These are phyloP conservation scores for Apiotrichum siamense DNA, from an alignment of 1,284 basidiomycete species.

Conservation along the genomic window DNA sequence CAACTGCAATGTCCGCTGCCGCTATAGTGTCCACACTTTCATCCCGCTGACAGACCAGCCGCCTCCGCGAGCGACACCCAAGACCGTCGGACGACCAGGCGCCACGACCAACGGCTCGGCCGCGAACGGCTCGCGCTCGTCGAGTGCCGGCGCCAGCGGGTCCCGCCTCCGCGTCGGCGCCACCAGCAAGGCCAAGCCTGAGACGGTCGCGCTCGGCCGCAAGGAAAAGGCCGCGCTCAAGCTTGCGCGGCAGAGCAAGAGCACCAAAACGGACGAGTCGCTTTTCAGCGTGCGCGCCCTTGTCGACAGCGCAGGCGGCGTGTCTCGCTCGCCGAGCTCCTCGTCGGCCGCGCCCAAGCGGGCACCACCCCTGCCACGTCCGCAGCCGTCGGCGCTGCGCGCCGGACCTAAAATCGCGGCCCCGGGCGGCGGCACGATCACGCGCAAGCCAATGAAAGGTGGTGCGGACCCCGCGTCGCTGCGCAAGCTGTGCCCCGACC, in stretches of 20 bases:
- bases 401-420: background rate
- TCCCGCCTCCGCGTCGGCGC: background rate
- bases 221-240: constrained; percentile 29
- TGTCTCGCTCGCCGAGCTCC: too few species aligned
- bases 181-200: constrained; percentile 13
- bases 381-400: background rate
- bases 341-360: background rate
- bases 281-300: constrained; percentile 34
- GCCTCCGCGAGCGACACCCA: background rate
- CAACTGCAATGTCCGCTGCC: background rate
- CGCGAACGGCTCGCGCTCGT: background rate
- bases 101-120: background rate
- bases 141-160: background rate
- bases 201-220: constrained; percentile 21
- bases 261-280: constrained; percentile 4
- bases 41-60: background rate
- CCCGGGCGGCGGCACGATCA: too few species aligned
- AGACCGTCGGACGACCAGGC: background rate
- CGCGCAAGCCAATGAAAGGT: constrained; percentile 20
- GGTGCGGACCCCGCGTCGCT: constrained; percentile 18
- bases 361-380: background rate
- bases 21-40: background rate
- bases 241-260: constrained; percentile 5
- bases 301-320: constrained; percentile 22
- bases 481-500: constrained; percentile 34